Conservation (phyloP, 1,284 basidiomycete genomes). For the Ganoderma leucocontextum region DNA sequence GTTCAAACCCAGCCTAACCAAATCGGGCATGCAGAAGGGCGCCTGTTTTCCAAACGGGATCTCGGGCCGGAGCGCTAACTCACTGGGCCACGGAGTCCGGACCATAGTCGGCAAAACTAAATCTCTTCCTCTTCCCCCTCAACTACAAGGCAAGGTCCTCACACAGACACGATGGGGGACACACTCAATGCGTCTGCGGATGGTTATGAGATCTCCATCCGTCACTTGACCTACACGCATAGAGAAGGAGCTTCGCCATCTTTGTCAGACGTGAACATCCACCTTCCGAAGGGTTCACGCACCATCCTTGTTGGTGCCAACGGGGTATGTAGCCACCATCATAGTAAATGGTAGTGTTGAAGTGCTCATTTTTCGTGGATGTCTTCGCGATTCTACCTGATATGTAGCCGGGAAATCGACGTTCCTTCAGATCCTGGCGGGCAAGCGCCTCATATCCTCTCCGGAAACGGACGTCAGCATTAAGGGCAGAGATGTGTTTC, state of each 20-base stretch:
- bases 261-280: slow-evolving; percentile 71
- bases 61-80: neutral
- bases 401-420: slow-evolving; percentile 91
- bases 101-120: neutral
- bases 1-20: slow-evolving; percentile 9
- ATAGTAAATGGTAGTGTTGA: neutral
- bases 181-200: slow-evolving; percentile 12
- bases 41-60: neutral
- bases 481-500: slow-evolving; percentile 87
- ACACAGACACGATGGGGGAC: slow-evolving; percentile 7
- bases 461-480: slow-evolving; percentile 73
- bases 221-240: slow-evolving; percentile 73
- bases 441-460: slow-evolving; percentile 81
- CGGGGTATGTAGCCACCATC: slow-evolving; percentile 64
- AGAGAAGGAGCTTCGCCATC: slow-evolving; percentile 51
- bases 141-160: neutral
- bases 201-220: slow-evolving; percentile 56
- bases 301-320: slow-evolving; percentile 92
- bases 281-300: slow-evolving; percentile 77
- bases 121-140: slow-evolving; percentile 1
- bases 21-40: neutral
- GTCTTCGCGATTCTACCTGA: neutral
- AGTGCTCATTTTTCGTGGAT: neutral
- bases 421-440: slow-evolving; percentile 92
- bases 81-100: neutral